phyloP scores from a whole-genome alignment of 345 rosid genomes.

The Raphanus raphanistrum region DNA sequence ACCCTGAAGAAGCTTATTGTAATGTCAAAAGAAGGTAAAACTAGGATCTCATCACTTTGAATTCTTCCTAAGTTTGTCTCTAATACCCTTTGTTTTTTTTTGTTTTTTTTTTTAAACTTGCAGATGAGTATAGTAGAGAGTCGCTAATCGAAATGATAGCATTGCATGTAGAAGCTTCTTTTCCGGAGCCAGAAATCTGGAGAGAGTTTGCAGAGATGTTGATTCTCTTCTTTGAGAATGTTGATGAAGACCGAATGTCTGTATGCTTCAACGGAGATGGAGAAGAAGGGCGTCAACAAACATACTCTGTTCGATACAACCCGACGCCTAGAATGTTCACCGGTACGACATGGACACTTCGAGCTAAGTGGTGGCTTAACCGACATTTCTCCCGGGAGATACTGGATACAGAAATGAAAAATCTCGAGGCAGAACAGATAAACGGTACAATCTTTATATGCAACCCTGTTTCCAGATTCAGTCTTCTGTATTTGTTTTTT shows the following conservation, averaged over 20 bases:
- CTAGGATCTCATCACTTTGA: background rate
- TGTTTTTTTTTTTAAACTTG: slow-evolving; percentile 12
- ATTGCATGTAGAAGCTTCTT: slow-evolving; percentile 71
- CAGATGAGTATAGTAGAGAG: slow-evolving; percentile 59
- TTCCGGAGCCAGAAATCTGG: background rate
- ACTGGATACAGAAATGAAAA: slow-evolving; percentile 49
- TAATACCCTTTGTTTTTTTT: background rate
- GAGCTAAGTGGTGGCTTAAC: slow-evolving; percentile 67
- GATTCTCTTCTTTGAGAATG: slow-evolving; percentile 49
- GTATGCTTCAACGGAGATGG: slow-evolving; percentile 44
- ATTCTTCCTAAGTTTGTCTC: background rate
- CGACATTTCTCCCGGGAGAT: slow-evolving; percentile 60
- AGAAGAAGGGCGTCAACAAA: slow-evolving; percentile 32
- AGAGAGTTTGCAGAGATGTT: slow-evolving; percentile 12
- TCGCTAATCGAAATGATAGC: slow-evolving; percentile 76
- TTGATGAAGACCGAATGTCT: slow-evolving; percentile 65
- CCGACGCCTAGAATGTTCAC: slow-evolving; percentile 48
- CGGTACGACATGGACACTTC: slow-evolving; percentile 51
- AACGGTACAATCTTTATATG: slow-evolving; percentile 39
- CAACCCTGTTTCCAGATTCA: background rate
- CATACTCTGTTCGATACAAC: slow-evolving; percentile 38
- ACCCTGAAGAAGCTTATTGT: slow-evolving; percentile 60
- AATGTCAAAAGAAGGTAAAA: slow-evolving; percentile 56
- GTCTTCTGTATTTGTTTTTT: background rate
- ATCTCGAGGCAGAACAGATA: slow-evolving; percentile 47